phyloP scores from a whole-genome alignment of 1,284 basidiomycete genomes.

The Taiwanofungus camphoratus region DNA sequence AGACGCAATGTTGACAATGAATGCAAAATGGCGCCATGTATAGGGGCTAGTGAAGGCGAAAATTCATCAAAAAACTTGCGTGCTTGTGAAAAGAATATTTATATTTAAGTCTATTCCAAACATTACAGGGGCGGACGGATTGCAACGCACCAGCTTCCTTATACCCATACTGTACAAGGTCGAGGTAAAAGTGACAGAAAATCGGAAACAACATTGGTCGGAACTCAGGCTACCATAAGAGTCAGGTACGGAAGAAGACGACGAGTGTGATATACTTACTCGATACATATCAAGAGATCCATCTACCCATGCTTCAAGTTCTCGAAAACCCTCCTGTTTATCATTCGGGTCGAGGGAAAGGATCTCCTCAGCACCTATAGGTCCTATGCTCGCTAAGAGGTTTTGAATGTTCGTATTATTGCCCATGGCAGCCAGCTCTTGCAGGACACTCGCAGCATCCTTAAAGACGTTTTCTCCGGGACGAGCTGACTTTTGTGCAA shows the following conservation, averaged over 20 bases:
- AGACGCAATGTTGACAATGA: constrained; percentile 81
- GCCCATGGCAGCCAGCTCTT: constrained; percentile 59
- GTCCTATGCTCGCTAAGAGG: constrained; percentile 68
- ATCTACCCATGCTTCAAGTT: constrained; percentile 93
- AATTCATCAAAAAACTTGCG: constrained; percentile 74
- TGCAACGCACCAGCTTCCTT: constrained; percentile 75
- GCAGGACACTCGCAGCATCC: constrained; percentile 56
- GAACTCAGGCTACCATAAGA: constrained; percentile 75
- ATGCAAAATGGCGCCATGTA: constrained; percentile 72
- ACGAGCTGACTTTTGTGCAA: constrained; percentile 55
- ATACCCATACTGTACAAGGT: constrained; percentile 87
- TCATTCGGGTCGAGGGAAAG: constrained; percentile 84
- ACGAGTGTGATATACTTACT: constrained; percentile 35
- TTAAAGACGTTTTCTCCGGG: constrained; percentile 65
- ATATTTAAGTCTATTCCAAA: neutral
- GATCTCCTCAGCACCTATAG: constrained; percentile 77
- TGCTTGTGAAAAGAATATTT: constrained; percentile 38
- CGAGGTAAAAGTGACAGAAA: constrained; percentile 96
- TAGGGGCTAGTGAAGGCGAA: constrained; percentile 61
- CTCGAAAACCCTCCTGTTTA: constrained; percentile 81
- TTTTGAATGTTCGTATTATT: constrained; percentile 66
- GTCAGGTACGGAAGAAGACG: neutral
- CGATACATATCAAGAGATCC: constrained; percentile 84
- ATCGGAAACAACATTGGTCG: constrained; percentile 91
- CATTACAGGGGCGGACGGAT: neutral